Evolutionary conservation across 202 grass and related monocot species (phyloP), one percentile per base, ranked within the genome.

Genomic region (Alloteropsis angusta): DNA sequence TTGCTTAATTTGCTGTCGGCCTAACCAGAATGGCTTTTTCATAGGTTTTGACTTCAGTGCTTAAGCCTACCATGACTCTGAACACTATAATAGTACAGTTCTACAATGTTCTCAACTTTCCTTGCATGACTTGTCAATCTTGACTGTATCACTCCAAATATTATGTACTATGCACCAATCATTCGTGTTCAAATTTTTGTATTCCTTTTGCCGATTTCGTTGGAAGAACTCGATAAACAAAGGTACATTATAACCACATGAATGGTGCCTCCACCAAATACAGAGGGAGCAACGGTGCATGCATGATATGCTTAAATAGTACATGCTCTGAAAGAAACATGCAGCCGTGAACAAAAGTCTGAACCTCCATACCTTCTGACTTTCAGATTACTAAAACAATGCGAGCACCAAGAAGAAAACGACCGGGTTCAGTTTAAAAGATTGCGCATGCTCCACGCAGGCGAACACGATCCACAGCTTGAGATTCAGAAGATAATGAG

Each of bases 271-370:
- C 39, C 68, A 80, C 86, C 75, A 80, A 25, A 52, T 67, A 43
- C 18, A 52, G 50, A 79, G 10, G n/a, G 59, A 52, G 70, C 72
- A 47, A 54, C 16, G 70, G 35, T 57, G 48, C 15, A 78, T 56
- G 41, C 22, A 61, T 57, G 47, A 77, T 62, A 82, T 16, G 84
- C 30, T 65, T 80, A 45, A 79, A 62, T 84, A 75, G n/a, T 46
- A 45, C 42, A 76, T 75, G 7, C 22, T 57, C 37, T 45, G 54
- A 80, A 26, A 56, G 62, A 62, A 86, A 81, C 71, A 69, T 36
- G 43, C 62, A 84, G 30, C 15, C 53, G 80, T 32, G 66, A 65
- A 81, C 46, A 36, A 37, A 61, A 22, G 59, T 49, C 59, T 67
- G 60, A 74, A 64, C 21, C 53, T 80, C 35, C 81, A 45, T 48